These are phyloP conservation scores for Leccinum imitatum DNA, from an alignment of 768 basidiomycete genomes.

Conservation along the genomic window DNA sequence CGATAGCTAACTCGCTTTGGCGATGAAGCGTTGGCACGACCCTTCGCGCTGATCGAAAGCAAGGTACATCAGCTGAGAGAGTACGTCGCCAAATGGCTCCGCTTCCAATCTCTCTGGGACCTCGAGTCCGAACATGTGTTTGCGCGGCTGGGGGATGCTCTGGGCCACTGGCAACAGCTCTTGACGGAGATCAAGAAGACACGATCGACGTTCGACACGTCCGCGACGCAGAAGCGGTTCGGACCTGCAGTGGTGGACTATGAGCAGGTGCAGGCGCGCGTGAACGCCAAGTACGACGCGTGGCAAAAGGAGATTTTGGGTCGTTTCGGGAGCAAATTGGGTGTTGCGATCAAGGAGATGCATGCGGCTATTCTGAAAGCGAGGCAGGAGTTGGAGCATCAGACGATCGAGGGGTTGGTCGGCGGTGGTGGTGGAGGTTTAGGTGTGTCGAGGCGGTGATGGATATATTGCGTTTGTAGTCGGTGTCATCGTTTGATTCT, in stretches of 20 bases:
- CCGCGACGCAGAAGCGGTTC: slow-evolving; percentile 88
- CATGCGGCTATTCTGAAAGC: slow-evolving; percentile 91
- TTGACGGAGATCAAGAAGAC: slow-evolving; percentile 97
- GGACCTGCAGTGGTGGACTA: slow-evolving; percentile 96
- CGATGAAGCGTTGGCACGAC: slow-evolving; percentile 72
- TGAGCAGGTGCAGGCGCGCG: slow-evolving; percentile 95
- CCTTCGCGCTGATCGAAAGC: slow-evolving; percentile 82
- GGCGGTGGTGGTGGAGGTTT: slow-evolving; percentile 30
- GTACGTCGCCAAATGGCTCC: slow-evolving; percentile 97
- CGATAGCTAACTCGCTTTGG: slow-evolving; percentile 69
- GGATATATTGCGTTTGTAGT: neutral
- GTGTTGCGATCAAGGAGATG: slow-evolving; percentile 96
- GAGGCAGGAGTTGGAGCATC: slow-evolving; percentile 92
- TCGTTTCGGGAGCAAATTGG: slow-evolving; percentile 90
- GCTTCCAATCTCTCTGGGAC: slow-evolving; percentile 99
- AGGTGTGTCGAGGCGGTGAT: neutral
- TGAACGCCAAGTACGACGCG: slow-evolving; percentile 97
- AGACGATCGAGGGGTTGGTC: slow-evolving; percentile 90
- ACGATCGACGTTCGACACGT: slow-evolving; percentile 94
- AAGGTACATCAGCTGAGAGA: slow-evolving; percentile 86
- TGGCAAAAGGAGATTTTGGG: slow-evolving; percentile 97
- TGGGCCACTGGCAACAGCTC: slow-evolving; percentile 93
- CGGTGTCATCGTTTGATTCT: neutral
- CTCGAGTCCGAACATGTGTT: slow-evolving; percentile 97
- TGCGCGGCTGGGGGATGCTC: slow-evolving; percentile 90